phyloP scores from a whole-genome alignment of 2,329 filamentous ascomycete genomes.

The Ophiostoma sp. region DNA sequence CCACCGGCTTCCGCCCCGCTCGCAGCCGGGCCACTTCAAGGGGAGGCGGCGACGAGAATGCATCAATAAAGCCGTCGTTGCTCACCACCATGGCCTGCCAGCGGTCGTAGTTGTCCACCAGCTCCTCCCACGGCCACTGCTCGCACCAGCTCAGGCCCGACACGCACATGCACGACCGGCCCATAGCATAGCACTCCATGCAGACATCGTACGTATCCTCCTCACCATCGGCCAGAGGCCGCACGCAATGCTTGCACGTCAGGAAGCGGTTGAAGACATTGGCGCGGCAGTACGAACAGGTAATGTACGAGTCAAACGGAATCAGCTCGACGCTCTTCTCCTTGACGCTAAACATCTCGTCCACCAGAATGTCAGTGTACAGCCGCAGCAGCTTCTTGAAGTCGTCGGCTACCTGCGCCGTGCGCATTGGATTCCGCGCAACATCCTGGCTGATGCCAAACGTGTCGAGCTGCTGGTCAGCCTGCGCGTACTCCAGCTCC shows the following conservation, averaged over 20 bases:
- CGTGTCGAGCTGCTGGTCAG: constrained; percentile 40
- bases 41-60: constrained; percentile 61
- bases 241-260: constrained; percentile 79
- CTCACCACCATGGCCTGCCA: constrained; percentile 77
- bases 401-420: constrained; percentile 70
- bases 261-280: constrained; percentile 98
- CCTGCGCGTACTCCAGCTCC: constrained; percentile 53
- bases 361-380: constrained; percentile 72
- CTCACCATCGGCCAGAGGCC: constrained; percentile 57
- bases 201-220: constrained; percentile 93
- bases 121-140: constrained; percentile 79
- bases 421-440: constrained; percentile 36
- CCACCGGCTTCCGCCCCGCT: constrained; percentile 69
- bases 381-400: constrained; percentile 75
- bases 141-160: constrained; percentile 86
- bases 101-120: constrained; percentile 69
- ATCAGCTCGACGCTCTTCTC: constrained; percentile 69
- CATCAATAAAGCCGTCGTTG: constrained; percentile 62
- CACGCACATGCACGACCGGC: constrained; percentile 82
- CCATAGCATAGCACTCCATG: constrained; percentile 98
- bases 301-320: constrained; percentile 83
- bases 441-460: constrained; percentile 40
- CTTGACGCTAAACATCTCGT: constrained; percentile 75
- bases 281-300: constrained; percentile 89
- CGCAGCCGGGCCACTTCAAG: constrained; percentile 64